Evolutionary conservation across 257 asterid genomes (phyloP).

Genomic region (Capsicum rhomboideum): DNA sequence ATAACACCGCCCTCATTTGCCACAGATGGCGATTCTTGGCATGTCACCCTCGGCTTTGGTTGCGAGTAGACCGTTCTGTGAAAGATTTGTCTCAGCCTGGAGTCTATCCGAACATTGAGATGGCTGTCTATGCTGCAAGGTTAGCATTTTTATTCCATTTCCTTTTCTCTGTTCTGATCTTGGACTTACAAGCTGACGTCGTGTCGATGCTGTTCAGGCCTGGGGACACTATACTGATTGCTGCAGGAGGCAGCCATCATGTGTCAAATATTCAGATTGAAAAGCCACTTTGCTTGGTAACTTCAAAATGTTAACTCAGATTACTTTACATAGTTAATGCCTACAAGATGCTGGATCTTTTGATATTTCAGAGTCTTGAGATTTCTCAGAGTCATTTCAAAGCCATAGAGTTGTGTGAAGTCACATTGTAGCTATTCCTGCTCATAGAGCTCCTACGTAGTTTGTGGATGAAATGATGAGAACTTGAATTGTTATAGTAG

Average conservation of each 20-base stretch:
- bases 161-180: background rate
- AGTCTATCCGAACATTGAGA: constrained; percentile 75
- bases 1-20: constrained; percentile 99
- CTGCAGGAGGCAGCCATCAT: constrained; percentile 85
- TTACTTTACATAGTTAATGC: background rate
- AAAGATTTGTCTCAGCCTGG: constrained; percentile 62
- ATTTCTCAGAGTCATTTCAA: background rate
- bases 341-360: background rate
- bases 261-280: constrained; percentile 80
- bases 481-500: background rate
- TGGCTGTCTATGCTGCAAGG: constrained; percentile 89
- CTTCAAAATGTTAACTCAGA: background rate
- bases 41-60: constrained; percentile 93
- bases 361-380: background rate
- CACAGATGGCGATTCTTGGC: constrained; percentile 99
- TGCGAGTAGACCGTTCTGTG: constrained; percentile 81
- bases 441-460: background rate
- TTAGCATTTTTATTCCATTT: constrained; percentile 7
- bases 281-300: constrained; percentile 93
- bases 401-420: background rate
- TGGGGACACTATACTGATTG: constrained; percentile 88
- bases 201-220: constrained; percentile 52
- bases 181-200: background rate
- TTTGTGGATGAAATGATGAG: background rate
- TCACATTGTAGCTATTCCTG: background rate